Percentiles rank a stretch among this genome's conserved stretches.
Evolutionary conservation across 805 yeast species (phyloP).

Genomic region (Debaryomyces prosopidis): DNA sequence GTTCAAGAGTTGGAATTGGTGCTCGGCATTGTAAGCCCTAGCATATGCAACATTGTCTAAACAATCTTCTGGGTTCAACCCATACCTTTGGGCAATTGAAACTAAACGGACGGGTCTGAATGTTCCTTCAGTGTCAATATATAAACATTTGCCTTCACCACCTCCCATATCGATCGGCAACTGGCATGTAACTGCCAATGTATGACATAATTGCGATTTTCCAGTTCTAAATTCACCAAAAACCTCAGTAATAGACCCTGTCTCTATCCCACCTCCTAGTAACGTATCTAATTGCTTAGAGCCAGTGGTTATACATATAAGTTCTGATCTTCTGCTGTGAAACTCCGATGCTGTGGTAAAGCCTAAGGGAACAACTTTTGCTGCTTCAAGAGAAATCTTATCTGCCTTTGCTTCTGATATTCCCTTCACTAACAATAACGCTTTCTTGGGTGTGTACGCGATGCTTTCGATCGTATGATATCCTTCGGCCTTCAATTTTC

Average conservation of each 20-base stretch:
- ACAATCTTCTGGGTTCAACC: constrained; percentile 91
- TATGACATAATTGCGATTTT: constrained; percentile 94
- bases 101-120: constrained; percentile 89
- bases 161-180: constrained; percentile 96
- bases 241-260: constrained; percentile 94
- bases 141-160: constrained; percentile 96
- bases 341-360: constrained; percentile 96
- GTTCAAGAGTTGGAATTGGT: constrained; percentile 80
- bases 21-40: constrained; percentile 95
- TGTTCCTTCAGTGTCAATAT: constrained; percentile 96
- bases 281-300: constrained; percentile 91
- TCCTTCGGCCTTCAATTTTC: constrained; percentile 79
- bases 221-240: constrained; percentile 99
- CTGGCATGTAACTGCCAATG: constrained; percentile 95
- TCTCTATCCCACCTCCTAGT: constrained; percentile 95
- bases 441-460: constrained; percentile 89
- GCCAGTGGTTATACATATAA: constrained; percentile 93
- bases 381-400: constrained; percentile 75
- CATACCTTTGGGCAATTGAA: constrained; percentile 88
- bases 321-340: constrained; percentile 83
- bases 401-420: constrained; percentile 96
- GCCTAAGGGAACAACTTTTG: constrained; percentile 89
- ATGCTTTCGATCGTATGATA: constrained; percentile 87
- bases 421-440: constrained; percentile 77
- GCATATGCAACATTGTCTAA: constrained; percentile 97